Evolutionary conservation across 345 rosid genomes (phyloP).

Genomic region (Salix exigua): DNA sequence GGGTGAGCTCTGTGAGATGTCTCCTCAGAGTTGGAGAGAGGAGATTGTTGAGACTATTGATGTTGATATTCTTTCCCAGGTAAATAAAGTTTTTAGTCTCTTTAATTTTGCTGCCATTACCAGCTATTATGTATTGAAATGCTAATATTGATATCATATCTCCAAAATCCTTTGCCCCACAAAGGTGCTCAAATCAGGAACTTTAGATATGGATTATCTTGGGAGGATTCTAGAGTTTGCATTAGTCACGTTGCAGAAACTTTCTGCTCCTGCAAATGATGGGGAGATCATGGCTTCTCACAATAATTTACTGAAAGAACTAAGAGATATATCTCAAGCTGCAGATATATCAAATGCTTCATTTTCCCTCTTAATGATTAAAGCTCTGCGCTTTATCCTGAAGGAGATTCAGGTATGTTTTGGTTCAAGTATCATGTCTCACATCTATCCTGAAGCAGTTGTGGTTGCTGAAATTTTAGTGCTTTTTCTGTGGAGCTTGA

Average conservation of each 20-base stretch:
- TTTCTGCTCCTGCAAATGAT: slow-evolving; percentile 71
- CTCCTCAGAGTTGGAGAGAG: slow-evolving; percentile 73
- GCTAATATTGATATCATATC: neutral
- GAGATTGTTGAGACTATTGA: slow-evolving; percentile 67
- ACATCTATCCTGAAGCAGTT: neutral
- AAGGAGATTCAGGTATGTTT: slow-evolving; percentile 75
- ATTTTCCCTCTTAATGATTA: slow-evolving; percentile 51
- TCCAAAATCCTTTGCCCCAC: slow-evolving; percentile 4
- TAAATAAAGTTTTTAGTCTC: slow-evolving; percentile 17
- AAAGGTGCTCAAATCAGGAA: slow-evolving; percentile 69
- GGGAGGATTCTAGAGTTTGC: slow-evolving; percentile 74
- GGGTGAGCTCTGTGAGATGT: slow-evolving; percentile 81
- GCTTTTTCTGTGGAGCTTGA: neutral
- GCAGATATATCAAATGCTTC: slow-evolving; percentile 43
- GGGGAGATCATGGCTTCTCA: slow-evolving; percentile 50
- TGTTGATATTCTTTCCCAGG: slow-evolving; percentile 75
- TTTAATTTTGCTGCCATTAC: neutral
- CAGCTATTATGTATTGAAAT: too few species aligned
- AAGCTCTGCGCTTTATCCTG: slow-evolving; percentile 75
- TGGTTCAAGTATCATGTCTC: neutral
- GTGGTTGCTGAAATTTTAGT: neutral
- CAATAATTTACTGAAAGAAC: slow-evolving; percentile 51
- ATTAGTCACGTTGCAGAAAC: slow-evolving; percentile 65
- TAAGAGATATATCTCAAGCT: slow-evolving; percentile 51
- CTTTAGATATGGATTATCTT: slow-evolving; percentile 64